These are phyloP conservation scores for Silene vulgaris DNA, from an alignment of 179 eudicot genomes.

Conservation along the genomic window DNA sequence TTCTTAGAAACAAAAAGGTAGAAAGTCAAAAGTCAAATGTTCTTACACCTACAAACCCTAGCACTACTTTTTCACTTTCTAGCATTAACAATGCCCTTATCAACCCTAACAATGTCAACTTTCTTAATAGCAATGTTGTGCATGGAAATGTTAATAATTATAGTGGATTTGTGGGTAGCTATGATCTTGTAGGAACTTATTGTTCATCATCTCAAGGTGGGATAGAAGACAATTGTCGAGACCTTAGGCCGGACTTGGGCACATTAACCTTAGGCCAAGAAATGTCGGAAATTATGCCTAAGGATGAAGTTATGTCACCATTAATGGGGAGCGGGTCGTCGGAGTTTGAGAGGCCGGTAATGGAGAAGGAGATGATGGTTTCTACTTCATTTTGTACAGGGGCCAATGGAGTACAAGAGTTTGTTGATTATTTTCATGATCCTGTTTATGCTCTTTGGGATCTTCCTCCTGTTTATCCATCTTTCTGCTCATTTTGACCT, in stretches of 20 bases:
- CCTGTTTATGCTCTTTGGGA: slow-evolving; percentile 64
- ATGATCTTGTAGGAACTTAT: slow-evolving; percentile 26
- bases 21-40: slow-evolving; percentile 19
- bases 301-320: slow-evolving; percentile 27
- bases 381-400: slow-evolving; percentile 50
- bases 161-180: slow-evolving; percentile 36
- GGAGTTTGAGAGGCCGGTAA: slow-evolving; percentile 50
- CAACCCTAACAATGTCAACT: slow-evolving; percentile 14
- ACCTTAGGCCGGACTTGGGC: slow-evolving; percentile 20
- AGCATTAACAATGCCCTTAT: slow-evolving; percentile 12
- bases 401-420: slow-evolving; percentile 50
- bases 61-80: slow-evolving; percentile 2
- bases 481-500: slow-evolving; percentile 38
- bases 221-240: slow-evolving; percentile 14
- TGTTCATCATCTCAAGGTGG: slow-evolving; percentile 20
- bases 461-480: slow-evolving; percentile 64
- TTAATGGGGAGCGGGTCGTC: slow-evolving; percentile 20
- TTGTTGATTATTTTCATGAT: slow-evolving; percentile 51
- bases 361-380: slow-evolving; percentile 46
- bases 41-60: slow-evolving; percentile 3
- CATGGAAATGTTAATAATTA: slow-evolving; percentile 18
- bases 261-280: slow-evolving; percentile 31
- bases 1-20: slow-evolving; percentile 51
- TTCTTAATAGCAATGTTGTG: slow-evolving; percentile 14
- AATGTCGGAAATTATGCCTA: slow-evolving; percentile 29